Base-by-base conservation (phyloP, 208 protist species). In the Acanthamoeba quina region DNA sequence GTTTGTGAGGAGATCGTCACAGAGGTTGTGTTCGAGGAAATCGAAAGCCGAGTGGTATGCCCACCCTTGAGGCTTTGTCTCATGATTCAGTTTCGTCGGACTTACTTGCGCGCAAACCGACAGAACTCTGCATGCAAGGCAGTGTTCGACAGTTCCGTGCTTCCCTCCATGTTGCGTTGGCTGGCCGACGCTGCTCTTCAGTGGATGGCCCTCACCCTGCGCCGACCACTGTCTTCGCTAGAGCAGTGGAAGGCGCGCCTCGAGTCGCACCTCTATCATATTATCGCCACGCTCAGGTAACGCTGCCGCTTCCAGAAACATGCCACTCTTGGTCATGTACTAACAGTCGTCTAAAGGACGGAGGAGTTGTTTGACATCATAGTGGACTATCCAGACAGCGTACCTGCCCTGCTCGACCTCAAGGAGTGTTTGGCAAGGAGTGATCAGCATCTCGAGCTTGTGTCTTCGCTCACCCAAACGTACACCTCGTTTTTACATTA, bases 321-420 rank as follows among this genome's bases (percentile, higher is more conserved):
- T 11, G 7, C 21, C 62, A 29, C 62, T 70, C 2, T 70, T 70
- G 29, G 2, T 80, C 52, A 13, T 80, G 64, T 78, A 11, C 17
- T 47, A 21, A 24, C 72, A 80, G 1, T 17, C 37, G 15, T 5
- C 64, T 37, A 49, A 9, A 91, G 85, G 31, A 91, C 37, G 37
- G 49, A 56, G 31, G 85, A 72, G 21, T 24, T 91, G 58, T 91
- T 91, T 49, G 85, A 91, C 24, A 91, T 91, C 5, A 91, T 91
- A 34, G 85, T 91, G 34, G 85, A 91, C 62, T 91, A 74, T 49
- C 85, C 85, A 3, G 85, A 91, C 11, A 91, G 85, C 34, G 85
- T 56, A 72, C 85, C 85, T 15, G 85, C 85, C 0, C 41, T 91
- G 52, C 60, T 74, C 31, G 85, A 91, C 37, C 41, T 91, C 4